Conservation (phyloP, 2,329 filamentous ascomycete genomes). For the Phaeoacremonium minimum region DNA sequence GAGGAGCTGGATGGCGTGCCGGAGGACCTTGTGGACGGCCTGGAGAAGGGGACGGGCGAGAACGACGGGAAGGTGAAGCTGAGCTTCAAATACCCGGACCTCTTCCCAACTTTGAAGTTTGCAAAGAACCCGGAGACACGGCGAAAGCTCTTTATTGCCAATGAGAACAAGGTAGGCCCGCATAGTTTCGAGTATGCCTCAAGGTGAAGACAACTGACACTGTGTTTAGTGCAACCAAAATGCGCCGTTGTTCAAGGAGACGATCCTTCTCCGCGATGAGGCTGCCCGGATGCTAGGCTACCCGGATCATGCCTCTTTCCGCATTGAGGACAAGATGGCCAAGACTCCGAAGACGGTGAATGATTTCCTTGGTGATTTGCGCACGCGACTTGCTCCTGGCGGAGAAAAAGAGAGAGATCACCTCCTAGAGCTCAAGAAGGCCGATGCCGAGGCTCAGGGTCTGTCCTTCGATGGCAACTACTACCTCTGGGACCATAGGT, state of each 20-base stretch:
- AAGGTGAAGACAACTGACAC: constrained; percentile 8
- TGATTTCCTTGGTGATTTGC: constrained; percentile 68
- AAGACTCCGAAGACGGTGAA: constrained; percentile 70
- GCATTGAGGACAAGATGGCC: constrained; percentile 82
- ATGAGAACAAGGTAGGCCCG: constrained; percentile 67
- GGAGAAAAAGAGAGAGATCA: constrained; percentile 67
- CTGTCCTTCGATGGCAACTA: constrained; percentile 63
- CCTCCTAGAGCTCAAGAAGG: constrained; percentile 70
- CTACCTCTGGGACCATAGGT: constrained; percentile 79
- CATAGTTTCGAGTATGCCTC: not conserved
- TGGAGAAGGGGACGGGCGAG: constrained; percentile 69
- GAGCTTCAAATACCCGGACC: constrained; percentile 79
- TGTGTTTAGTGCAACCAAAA: constrained; percentile 59
- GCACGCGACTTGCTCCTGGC: constrained; percentile 61
- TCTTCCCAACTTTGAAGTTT: constrained; percentile 76
- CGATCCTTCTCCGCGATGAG: constrained; percentile 72
- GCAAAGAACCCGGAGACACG: constrained; percentile 66
- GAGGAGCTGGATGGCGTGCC: constrained; percentile 74
- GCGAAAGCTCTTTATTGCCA: constrained; percentile 65
- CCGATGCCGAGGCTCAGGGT: constrained; percentile 57
- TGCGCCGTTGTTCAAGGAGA: constrained; percentile 68
- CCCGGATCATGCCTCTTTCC: constrained; percentile 69
- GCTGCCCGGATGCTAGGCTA: constrained; percentile 74
- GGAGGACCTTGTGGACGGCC: constrained; percentile 57
- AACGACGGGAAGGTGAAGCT: constrained; percentile 70